A percentile compares a stretch with the other conserved stretches of the same genome.
Evolutionary conservation across 331 rosid genomes (phyloP).

Genomic region (Malus hybrid): DNA sequence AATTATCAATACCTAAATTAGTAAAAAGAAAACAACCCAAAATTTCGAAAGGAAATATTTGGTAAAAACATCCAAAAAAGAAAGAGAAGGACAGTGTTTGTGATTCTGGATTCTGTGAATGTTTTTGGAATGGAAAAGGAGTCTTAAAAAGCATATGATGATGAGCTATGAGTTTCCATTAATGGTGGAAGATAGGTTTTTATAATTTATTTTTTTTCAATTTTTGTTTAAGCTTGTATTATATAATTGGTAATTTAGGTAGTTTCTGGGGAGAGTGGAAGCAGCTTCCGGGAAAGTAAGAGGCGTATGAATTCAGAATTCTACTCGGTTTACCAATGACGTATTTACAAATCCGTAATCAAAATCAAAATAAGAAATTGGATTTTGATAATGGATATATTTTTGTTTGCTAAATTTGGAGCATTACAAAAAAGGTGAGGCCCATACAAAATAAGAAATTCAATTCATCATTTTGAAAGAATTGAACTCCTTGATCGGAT

Average conservation of each 20-base stretch:
- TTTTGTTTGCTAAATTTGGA: too few species aligned
- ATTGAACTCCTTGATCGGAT: too few species aligned
- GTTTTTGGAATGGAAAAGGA: neutral
- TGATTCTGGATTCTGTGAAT: too few species aligned
- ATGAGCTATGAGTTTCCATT: neutral
- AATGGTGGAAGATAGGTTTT: neutral
- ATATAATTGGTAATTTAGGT: neutral
- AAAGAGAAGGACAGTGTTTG: neutral
- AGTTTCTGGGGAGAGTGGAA: neutral
- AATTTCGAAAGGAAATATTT: neutral
- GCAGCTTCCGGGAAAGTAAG: conserved; percentile 18
- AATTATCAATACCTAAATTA: neutral
- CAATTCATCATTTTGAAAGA: too few species aligned
- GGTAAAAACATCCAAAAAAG: neutral
- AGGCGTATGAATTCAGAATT: neutral
- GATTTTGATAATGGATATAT: too few species aligned
- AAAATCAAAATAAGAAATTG: too few species aligned
- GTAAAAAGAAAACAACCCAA: neutral
- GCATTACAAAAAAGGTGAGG: too few species aligned
- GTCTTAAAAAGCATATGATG: neutral
- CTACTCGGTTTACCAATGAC: neutral
- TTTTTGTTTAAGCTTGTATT: neutral
- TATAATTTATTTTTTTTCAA: neutral
- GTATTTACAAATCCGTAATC: too few species aligned
- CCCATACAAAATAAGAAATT: too few species aligned